phyloP scores from a whole-genome alignment of 176 grass and related monocot genomes.

The Ampelocalamus luodianensis region DNA sequence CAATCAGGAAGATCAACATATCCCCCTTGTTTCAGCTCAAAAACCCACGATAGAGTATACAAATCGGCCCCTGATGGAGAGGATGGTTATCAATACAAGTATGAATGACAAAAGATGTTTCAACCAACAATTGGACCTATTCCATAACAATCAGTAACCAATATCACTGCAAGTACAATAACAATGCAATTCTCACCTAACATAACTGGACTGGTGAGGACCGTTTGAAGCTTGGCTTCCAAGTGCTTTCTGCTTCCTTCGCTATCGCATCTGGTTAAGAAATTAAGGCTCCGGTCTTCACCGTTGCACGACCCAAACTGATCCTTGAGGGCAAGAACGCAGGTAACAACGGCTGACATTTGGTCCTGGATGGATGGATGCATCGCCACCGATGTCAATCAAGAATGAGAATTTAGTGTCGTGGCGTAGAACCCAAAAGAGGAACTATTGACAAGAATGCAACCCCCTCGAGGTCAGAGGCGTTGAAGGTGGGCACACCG shows the following conservation, averaged over 20 bases:
- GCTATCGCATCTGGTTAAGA: slow-evolving; percentile 46
- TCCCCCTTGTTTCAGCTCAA: slow-evolving; percentile 60
- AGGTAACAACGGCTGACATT: slow-evolving; percentile 49
- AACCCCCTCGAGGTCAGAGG: slow-evolving; percentile 60
- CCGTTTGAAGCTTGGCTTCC: slow-evolving; percentile 51
- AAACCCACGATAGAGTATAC: slow-evolving; percentile 38
- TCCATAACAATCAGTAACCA: not conserved
- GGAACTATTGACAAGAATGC: not conserved
- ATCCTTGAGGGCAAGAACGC: slow-evolving; percentile 58
- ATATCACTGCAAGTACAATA: not conserved
- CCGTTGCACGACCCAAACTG: slow-evolving; percentile 20
- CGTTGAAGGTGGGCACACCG: slow-evolving; percentile 54
- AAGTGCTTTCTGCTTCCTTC: slow-evolving; percentile 46
- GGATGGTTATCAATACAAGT: slow-evolving; percentile 49
- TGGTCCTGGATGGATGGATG: slow-evolving; percentile 47
- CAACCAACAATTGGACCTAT: slow-evolving; percentile 4
- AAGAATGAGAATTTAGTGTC: not conserved
- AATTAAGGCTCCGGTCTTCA: slow-evolving; percentile 18
- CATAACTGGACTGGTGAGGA: slow-evolving; percentile 58
- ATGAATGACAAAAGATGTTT: slow-evolving; percentile 24
- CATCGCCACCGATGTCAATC: no score
- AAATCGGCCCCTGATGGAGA: slow-evolving; percentile 38
- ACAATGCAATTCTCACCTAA: slow-evolving; percentile 50
- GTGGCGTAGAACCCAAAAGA: not conserved
- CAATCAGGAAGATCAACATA: slow-evolving; percentile 54